Base-by-base conservation (phyloP, 1,284 basidiomycete species). In the Pseudozyma tsukubaensis region DNA sequence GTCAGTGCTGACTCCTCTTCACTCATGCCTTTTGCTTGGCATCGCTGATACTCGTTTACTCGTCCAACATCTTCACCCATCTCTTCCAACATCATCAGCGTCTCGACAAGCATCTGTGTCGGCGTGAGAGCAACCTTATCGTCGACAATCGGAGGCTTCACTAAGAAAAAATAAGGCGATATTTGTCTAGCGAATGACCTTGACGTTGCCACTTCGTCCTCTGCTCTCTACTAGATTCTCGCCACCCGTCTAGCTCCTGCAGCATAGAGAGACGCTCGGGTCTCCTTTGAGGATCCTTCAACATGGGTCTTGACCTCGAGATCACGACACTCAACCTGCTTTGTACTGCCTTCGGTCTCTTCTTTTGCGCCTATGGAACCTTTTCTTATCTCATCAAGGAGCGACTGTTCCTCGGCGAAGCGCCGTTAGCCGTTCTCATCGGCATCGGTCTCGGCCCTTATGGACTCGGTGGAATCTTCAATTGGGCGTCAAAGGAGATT, bases 321-420 rank as follows among this genome's bases (percentile, higher is more conserved):
- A n/a, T 68, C 6, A 68, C 64, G 13, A 50, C 60, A 11, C 60
- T 77, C 75, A 73, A 77, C 50, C 60, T 74, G 14, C 53, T 77
- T 37, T 67, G 67, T 42, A 61, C 68, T 13, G 58, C 64, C 19
- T 74, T 74, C n/a, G 75, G 75, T 13, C 63, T 77, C 32, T 74
- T 77, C 39, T 67, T 77, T 40, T 52, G 75, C 24, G 29, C 70
- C 10, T 81, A 74, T 40, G 79, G 78, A 43, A 55, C 69, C 13
- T 57, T 81, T 45, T 80, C 78, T 14, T 79, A 72, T 39, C 62
- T 77, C 47, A 54, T 80, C 65, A 81, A 81, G 44, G 79, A 81
- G 44, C 53, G 77, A 18, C 61, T 78, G 39, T 80, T 72, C 34
- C 53, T 81, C 19, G 73, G 73, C 44, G 79, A 81, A 58, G 76